Conservation (phyloP, 345 rosid species). For the Eucalyptus pumila region DNA sequence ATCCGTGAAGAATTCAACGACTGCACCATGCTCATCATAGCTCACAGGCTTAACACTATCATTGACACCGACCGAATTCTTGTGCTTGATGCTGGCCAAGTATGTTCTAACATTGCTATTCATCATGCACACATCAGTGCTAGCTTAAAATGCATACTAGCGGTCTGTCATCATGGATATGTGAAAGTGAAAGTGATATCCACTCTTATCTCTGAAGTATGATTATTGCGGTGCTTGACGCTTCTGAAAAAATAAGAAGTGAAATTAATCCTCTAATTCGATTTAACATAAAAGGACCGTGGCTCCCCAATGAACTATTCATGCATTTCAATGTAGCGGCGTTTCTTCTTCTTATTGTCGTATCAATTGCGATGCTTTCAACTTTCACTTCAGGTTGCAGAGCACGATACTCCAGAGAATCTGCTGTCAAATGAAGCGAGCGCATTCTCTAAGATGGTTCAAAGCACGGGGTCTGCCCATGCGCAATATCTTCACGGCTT, state of each 20-base stretch:
- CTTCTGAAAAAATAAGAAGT: neutral
- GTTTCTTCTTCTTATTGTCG: neutral
- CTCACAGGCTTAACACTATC: constrained; percentile 82
- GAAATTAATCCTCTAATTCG: neutral
- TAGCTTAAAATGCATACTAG: neutral
- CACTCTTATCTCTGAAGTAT: neutral
- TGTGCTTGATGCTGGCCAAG: constrained; percentile 83
- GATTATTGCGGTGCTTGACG: neutral
- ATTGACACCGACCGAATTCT: constrained; percentile 74
- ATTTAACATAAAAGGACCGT: neutral
- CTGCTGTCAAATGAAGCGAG: constrained; percentile 47
- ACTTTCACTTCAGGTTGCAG: constrained; percentile 45
- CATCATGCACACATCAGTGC: neutral
- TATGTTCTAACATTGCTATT: neutral
- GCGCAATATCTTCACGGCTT: constrained; percentile 50
- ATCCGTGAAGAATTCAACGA: constrained; percentile 81
- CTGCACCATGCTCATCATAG: constrained; percentile 85
- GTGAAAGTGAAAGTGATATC: neutral
- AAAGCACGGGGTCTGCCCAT: constrained; percentile 65
- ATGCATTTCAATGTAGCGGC: neutral
- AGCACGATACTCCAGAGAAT: constrained; percentile 55
- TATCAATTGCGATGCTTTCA: neutral
- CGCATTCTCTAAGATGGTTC: constrained; percentile 66
- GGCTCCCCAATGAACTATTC: neutral
- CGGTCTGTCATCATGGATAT: neutral